Evolutionary conservation across 768 basidiomycete species (phyloP).

Genomic region (Scleroderma bovista): DNA sequence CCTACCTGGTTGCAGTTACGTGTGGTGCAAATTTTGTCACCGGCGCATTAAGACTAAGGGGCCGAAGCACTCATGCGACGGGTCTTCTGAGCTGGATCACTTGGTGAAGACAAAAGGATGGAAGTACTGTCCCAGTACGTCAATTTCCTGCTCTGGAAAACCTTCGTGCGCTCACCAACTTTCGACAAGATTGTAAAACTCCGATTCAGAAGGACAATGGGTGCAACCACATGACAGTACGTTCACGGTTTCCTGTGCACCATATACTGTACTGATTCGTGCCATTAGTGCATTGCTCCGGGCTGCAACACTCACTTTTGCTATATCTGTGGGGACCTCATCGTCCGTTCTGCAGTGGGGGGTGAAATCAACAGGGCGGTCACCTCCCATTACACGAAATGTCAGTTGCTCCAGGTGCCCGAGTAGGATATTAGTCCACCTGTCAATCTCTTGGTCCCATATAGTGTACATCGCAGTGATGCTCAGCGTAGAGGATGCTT

Average conservation of each 20-base stretch:
- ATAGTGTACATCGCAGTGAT: too few relatives aligned
- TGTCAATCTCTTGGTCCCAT: too few relatives aligned
- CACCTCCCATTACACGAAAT: constrained; percentile 29
- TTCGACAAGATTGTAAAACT: constrained; percentile 36
- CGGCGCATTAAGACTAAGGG: constrained; percentile 32
- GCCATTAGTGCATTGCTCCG: constrained; percentile 44
- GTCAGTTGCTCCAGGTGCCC: constrained; percentile 33
- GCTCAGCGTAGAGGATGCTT: too few relatives aligned
- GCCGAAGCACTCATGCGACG: constrained; percentile 53
- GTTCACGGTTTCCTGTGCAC: constrained; percentile 7
- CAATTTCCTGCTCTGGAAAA: not conserved
- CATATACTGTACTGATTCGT: not conserved
- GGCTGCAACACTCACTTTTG: constrained; percentile 61
- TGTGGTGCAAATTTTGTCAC: constrained; percentile 61
- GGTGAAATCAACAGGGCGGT: constrained; percentile 27
- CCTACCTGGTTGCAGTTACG: constrained; percentile 38
- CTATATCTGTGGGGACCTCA: constrained; percentile 44
- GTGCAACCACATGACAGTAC: constrained; percentile 56
- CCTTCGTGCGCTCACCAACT: not conserved
- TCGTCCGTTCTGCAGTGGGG: constrained; percentile 35
- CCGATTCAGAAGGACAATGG: constrained; percentile 47
- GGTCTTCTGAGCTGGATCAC: constrained; percentile 46
- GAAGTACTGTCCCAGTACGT: constrained; percentile 57
- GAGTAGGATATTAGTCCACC: not conserved
- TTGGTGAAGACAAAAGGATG: constrained; percentile 53